Evolutionary conservation across 75 land plant species (phyloP).

Genomic region (Pinus tabuliformis): DNA sequence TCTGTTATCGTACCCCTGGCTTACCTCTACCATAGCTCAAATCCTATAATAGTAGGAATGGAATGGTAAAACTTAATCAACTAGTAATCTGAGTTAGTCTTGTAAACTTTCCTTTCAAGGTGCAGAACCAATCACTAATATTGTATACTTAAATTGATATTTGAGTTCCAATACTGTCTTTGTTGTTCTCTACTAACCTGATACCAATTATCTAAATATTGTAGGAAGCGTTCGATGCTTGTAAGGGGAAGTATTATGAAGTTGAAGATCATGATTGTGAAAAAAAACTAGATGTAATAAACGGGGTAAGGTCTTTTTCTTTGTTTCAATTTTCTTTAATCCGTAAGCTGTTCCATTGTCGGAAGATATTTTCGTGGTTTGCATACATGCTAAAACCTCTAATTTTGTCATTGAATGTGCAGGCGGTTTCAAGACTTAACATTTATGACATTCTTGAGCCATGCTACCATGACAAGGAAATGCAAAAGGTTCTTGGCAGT

Average conservation of each 20-base stretch:
- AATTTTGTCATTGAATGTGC: slow-evolving; percentile 6
- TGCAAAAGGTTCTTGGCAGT: background rate
- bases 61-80: background rate
- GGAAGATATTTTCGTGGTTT: background rate
- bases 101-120: background rate
- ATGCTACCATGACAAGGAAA: slow-evolving; percentile 53
- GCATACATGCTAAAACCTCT: background rate
- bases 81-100: background rate
- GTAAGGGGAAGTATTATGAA: slow-evolving; percentile 72
- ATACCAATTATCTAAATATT: background rate
- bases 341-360: background rate
- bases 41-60: too few species aligned
- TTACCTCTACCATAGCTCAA: too few species aligned
- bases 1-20: too few species aligned
- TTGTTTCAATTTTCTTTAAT: background rate
- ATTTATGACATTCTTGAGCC: slow-evolving; percentile 87
- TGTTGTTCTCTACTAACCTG: background rate
- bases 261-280: slow-evolving; percentile 29
- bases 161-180: too few species aligned
- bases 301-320: slow-evolving; percentile 22
- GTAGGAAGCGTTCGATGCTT: slow-evolving; percentile 53
- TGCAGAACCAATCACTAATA: background rate
- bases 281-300: slow-evolving; percentile 34
- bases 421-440: slow-evolving; percentile 59
- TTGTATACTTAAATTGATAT: background rate